Base-by-base conservation (phyloP, 139 green algal genomes). In the Chlorella vulgaris region DNA sequence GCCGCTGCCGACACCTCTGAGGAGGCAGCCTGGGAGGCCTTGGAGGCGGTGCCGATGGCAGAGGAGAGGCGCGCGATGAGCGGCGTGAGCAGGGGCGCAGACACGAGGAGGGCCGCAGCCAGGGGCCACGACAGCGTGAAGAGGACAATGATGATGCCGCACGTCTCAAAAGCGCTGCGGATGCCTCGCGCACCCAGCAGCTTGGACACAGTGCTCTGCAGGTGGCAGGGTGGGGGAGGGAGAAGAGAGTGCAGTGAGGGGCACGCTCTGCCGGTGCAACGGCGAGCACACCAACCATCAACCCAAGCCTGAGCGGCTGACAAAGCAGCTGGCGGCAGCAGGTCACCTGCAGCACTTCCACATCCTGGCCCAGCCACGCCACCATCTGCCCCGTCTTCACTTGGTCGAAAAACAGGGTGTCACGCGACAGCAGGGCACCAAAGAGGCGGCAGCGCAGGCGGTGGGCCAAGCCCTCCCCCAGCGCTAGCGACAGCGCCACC, bases 151-250 rank as follows among this genome's bases (percentile, higher is more conserved):
- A 74, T 83, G n/a, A 83, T 82, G 28, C 78, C 83, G 13, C 81
- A 22, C 2, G 83, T 87, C 55, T 87, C 83, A 31, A 87, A 77
- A 1, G 55, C 83, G 22, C 68, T 55, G 33, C 83, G 69, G n/a
- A 87, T 65, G 26, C 83, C 83, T 2, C 78, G 60, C 0, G 83
- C 77, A 19, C 83, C 83, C 36, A 87, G 42, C 50, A 87, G 68
- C 69, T 87, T 87, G 53, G 83, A 42, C 22, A 87, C 79, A 0
- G 83, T 87, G 39, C 69, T 47, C 77, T 87, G 83, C 63, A 29
- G 42, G 28, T 15, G 55, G 47, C 47, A 58, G 15, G 47, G 15
- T 58, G 47, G 10, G 47, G 47, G 10, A 58, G 13, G 47, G 47
- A 58, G 15, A 58, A 58, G 13, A 58, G 10, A 58, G 47, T 58